phyloP scores from a whole-genome alignment of 1,284 basidiomycete genomes.

The Cutaneotrichosporon arboriforme region DNA sequence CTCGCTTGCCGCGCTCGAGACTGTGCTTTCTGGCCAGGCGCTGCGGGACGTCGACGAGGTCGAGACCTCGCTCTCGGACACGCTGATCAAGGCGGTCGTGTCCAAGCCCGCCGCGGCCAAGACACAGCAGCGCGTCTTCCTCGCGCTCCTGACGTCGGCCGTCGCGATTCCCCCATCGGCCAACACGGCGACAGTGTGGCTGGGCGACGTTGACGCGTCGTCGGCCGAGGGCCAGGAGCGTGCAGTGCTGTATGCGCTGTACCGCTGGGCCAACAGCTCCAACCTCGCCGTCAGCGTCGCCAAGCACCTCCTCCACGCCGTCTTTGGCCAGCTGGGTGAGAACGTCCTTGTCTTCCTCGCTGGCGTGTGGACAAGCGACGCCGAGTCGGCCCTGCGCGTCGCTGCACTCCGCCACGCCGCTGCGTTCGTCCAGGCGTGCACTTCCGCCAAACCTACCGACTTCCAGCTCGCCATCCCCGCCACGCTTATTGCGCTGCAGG shows the following conservation, averaged over 20 bases:
- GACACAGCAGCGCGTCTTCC: slow-evolving; percentile 31
- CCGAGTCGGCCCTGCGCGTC: slow-evolving; percentile 52
- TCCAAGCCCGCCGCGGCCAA: slow-evolving; percentile 28
- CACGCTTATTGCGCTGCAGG: slow-evolving; percentile 62
- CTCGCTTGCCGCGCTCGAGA: slow-evolving; percentile 35
- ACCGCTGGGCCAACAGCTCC: slow-evolving; percentile 58
- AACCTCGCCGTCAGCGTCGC: slow-evolving; percentile 52
- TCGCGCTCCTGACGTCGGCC: slow-evolving; percentile 32
- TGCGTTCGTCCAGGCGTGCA: slow-evolving; percentile 53
- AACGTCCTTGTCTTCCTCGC: slow-evolving; percentile 76
- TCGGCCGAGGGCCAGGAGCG: slow-evolving; percentile 11
- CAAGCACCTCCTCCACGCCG: slow-evolving; percentile 56
- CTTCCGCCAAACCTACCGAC: slow-evolving; percentile 47
- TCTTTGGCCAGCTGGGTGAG: slow-evolving; percentile 66
- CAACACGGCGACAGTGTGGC: slow-evolving; percentile 18
- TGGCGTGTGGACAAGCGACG: slow-evolving; percentile 56
- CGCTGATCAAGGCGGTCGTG: slow-evolving; percentile 27
- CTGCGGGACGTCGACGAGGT: slow-evolving; percentile 20
- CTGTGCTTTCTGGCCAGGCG: slow-evolving; percentile 10
- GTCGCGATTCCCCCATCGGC: slow-evolving; percentile 19
- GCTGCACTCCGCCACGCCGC: slow-evolving; percentile 74
- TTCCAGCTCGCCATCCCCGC: slow-evolving; percentile 83
- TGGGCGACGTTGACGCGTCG: slow-evolving; percentile 11
- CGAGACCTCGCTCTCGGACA: slow-evolving; percentile 16
- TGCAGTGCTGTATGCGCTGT: slow-evolving; percentile 49